Conservation (phyloP, 257 asterid genomes). For the Paulownia fortunei region DNA sequence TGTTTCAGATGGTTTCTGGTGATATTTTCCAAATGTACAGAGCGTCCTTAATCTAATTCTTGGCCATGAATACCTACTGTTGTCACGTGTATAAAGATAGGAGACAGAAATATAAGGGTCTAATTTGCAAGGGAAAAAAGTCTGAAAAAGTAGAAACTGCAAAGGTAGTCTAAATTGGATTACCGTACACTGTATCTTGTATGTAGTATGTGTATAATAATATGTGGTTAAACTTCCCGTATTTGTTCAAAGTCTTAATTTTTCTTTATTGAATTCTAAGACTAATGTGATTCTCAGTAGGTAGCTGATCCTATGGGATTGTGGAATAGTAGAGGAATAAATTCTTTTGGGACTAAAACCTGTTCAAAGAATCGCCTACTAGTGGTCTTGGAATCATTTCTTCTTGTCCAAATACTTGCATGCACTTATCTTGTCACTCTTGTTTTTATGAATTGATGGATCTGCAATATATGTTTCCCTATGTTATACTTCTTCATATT, state of each 20-base stretch:
- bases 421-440: not conserved
- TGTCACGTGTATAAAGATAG: slow-evolving; percentile 40
- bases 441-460: not conserved
- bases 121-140: not conserved
- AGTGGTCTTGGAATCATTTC: not conserved
- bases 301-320: not conserved
- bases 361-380: too few species aligned
- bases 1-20: slow-evolving; percentile 76
- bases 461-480: not conserved
- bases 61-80: slow-evolving; percentile 27
- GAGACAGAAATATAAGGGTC: slow-evolving; percentile 6
- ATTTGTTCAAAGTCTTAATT: not conserved
- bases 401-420: not conserved
- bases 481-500: not conserved
- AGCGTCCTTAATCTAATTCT: slow-evolving; percentile 20
- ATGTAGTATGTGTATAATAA: slow-evolving; percentile 36
- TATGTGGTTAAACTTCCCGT: slow-evolving; percentile 17
- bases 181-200: slow-evolving; percentile 32
- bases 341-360: too few species aligned
- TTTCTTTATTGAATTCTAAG: not conserved
- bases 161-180: slow-evolving; percentile 37
- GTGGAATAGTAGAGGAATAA: not conserved
- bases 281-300: not conserved
- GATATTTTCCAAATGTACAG: slow-evolving; percentile 58
- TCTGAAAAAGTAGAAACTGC: slow-evolving; percentile 20